A percentile compares a stretch with the other conserved stretches of the same genome.
Evolutionary conservation across 306 rosid genomes (phyloP).

Genomic region (Fagus crenata): DNA sequence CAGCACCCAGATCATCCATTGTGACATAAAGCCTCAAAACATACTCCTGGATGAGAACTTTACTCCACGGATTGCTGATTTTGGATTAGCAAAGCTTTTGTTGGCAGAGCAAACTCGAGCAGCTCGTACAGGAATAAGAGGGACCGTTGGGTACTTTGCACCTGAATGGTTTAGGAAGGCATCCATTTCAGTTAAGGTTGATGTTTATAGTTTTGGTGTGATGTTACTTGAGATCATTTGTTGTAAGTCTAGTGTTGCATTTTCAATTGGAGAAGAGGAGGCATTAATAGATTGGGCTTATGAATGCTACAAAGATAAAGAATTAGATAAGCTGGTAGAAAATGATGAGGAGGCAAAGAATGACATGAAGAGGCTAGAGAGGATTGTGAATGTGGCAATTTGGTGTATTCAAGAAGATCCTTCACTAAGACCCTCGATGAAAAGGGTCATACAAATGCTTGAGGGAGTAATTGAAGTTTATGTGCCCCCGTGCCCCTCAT

Average conservation of each 20-base stretch:
- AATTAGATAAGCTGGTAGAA: neutral
- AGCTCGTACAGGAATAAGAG: conserved; percentile 29
- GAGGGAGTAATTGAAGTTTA: conserved; percentile 24
- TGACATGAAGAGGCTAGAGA: conserved; percentile 27
- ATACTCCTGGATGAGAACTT: conserved; percentile 24
- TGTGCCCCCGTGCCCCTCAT: conserved; percentile 29
- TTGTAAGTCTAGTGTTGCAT: conserved; percentile 3
- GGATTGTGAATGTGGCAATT: conserved; percentile 25
- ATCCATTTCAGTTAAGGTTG: conserved; percentile 17
- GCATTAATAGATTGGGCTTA: conserved; percentile 20
- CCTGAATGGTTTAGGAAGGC: conserved; percentile 20
- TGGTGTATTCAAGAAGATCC: conserved; percentile 38
- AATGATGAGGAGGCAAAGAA: conserved; percentile 29
- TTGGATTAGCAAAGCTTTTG: conserved; percentile 38
- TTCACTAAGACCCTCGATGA: conserved; percentile 31
- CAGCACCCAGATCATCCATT: conserved; percentile 22
- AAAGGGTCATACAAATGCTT: conserved; percentile 32
- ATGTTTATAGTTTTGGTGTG: conserved; percentile 34
- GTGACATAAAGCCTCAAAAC: conserved; percentile 32
- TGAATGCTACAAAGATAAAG: conserved; percentile 3
- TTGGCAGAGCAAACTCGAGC: conserved; percentile 24
- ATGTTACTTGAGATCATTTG: conserved; percentile 25
- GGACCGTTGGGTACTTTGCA: conserved; percentile 35
- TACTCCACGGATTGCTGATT: conserved; percentile 28
- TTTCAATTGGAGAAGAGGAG: conserved; percentile 18